Conservation (phyloP, 345 rosid species). For the Eucalyptus erythrocorys region DNA sequence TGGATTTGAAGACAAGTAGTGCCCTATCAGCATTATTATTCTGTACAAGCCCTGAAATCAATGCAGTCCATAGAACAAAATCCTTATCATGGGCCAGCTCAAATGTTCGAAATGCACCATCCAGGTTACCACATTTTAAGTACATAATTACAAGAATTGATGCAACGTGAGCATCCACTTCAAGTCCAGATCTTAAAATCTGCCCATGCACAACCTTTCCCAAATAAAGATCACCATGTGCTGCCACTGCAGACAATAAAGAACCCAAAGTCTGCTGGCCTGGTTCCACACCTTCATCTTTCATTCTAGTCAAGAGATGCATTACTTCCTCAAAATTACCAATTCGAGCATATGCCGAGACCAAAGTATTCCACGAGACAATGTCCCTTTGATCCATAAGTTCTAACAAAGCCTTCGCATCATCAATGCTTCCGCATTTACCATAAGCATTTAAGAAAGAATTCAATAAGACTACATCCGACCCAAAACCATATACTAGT, state of each 20-base stretch:
- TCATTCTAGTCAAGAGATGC: conserved; percentile 29
- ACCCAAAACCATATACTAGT: conserved; percentile 25
- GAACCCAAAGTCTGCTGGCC: conserved; percentile 39
- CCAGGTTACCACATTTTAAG: conserved; percentile 40
- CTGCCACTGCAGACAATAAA: conserved; percentile 20
- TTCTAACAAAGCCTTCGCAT: conserved; percentile 34
- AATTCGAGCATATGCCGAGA: conserved; percentile 28
- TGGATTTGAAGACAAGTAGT: conserved; percentile 26
- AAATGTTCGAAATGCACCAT: conserved; percentile 32
- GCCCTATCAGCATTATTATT: conserved; percentile 47
- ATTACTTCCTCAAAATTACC: conserved; percentile 21
- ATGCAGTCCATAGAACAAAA: conserved; percentile 60
- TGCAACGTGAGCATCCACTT: conserved; percentile 34
- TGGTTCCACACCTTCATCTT: conserved; percentile 20
- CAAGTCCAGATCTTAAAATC: conserved; percentile 32
- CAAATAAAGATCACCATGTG: conserved; percentile 16
- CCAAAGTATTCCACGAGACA: conserved; percentile 47
- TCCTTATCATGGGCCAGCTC: conserved; percentile 30
- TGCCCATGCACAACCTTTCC: conserved; percentile 54
- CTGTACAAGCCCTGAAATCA: conserved; percentile 77
- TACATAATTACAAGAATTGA: conserved; percentile 59
- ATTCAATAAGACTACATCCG: conserved; percentile 18
- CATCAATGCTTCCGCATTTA: conserved; percentile 21
- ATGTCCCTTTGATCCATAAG: conserved; percentile 33
- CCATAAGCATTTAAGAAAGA: conserved; percentile 36